Evolutionary conservation across 139 green algal genomes (phyloP), one percentile per base, ranked within the genome.

Genomic region (Axilococcus clingmanii): DNA sequence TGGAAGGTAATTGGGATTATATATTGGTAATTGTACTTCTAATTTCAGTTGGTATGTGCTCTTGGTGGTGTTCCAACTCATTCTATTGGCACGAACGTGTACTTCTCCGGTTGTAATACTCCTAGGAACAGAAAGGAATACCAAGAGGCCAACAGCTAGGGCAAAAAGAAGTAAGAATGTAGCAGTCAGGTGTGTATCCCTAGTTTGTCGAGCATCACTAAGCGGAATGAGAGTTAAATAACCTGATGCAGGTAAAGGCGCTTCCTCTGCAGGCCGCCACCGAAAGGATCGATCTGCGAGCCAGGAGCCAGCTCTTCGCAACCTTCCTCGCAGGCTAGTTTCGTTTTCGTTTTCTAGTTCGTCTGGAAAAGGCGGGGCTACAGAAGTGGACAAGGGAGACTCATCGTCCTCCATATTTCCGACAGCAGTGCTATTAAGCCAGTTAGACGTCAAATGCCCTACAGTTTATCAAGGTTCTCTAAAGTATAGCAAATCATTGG

Each of bases 1-100:
- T n/a, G n/a, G n/a, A n/a, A n/a, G n/a, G 51, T 73, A 91, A 65
- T 91, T 91, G n/a, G 82, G 80, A 64, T 91, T 91, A 65, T 70
- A 80, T 11, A 87, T 63, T 3, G 82, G 80, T 7, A 91, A 65
- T 3, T 56, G 65, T 12, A 72, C 69, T 6, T 66, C 50, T 3
- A 91, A 66, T 19, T 79, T 68, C 52, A 91, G 81, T 45, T 83
- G 68, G 49, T 87, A 91, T 9, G 61, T 81, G 20, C 57, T 61
- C 40, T 63, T 75, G 17, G 64, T 63, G 0, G 64, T 75, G 67
- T 89, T 87, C 75, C 78, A 88, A 2, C 60, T 69, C 71, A 88
- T 85, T 14, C 57, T 45, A 32, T 77, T 71, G 5, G 76, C 71
- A 28, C 65, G 68, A 0, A 89, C 63, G 30, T 69, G 35, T 16